phyloP scores from a whole-genome alignment of 2,329 filamentous ascomycete genomes.

The Mariannaea sp. region DNA sequence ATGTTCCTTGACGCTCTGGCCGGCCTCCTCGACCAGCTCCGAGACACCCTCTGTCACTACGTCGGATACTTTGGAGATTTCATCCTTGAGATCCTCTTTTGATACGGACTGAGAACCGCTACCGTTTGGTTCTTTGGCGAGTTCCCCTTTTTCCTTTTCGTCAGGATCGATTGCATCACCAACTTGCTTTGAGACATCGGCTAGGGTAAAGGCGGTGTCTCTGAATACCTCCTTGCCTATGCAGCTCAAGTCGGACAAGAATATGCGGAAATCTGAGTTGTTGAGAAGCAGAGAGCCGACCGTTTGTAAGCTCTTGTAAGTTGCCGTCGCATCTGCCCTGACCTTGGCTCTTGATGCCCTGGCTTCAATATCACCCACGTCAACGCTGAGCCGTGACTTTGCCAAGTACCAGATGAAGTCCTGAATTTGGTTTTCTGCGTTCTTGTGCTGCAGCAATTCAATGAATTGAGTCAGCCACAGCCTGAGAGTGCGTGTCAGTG shows the following conservation, averaged over 20 bases:
- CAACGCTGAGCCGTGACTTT: slow-evolving; percentile 65
- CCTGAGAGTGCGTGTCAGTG: slow-evolving; percentile 72
- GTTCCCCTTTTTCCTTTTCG: slow-evolving; percentile 58
- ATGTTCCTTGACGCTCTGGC: slow-evolving; percentile 75
- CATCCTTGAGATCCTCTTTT: slow-evolving; percentile 66
- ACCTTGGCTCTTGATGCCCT: slow-evolving; percentile 39
- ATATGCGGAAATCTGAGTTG: slow-evolving; percentile 87
- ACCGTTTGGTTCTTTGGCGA: slow-evolving; percentile 49
- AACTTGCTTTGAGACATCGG: slow-evolving; percentile 74
- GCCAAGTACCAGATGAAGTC: slow-evolving; percentile 87
- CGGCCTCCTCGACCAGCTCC: slow-evolving; percentile 62
- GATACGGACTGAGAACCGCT: slow-evolving; percentile 47
- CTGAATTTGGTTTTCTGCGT: slow-evolving; percentile 82
- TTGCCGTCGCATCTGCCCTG: slow-evolving; percentile 42
- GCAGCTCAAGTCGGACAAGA: slow-evolving; percentile 78
- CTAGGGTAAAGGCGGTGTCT: slow-evolving; percentile 81
- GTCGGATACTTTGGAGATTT: slow-evolving; percentile 59
- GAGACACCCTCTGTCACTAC: slow-evolving; percentile 58
- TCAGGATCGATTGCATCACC: slow-evolving; percentile 76
- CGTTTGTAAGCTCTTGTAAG: slow-evolving; percentile 81
- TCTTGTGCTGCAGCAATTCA: slow-evolving; percentile 81
- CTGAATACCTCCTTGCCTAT: slow-evolving; percentile 84
- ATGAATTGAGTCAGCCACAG: slow-evolving; percentile 81
- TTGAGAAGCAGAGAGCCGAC: slow-evolving; percentile 84
- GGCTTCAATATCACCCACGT: slow-evolving; percentile 38